These are phyloP conservation scores for Saturnispora galanensis DNA, from an alignment of 805 yeast species.

Conservation along the genomic window DNA sequence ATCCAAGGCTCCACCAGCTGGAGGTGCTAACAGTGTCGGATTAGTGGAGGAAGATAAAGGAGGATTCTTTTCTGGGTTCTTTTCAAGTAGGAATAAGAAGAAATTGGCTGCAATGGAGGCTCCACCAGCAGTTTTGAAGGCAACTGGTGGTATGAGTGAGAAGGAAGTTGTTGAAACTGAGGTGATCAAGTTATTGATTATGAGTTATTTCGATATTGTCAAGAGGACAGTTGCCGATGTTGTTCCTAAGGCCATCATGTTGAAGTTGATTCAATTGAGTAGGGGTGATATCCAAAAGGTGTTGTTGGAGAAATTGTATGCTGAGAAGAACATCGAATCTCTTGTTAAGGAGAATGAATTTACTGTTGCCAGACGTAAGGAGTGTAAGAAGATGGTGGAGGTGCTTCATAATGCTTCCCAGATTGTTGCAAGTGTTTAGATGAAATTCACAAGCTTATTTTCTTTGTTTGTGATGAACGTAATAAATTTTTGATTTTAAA, in stretches of 20 bases:
- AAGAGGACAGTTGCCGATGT: slow-evolving; percentile 89
- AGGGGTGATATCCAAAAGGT: slow-evolving; percentile 87
- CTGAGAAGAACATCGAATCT: slow-evolving; percentile 59
- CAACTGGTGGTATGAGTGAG: slow-evolving; percentile 86
- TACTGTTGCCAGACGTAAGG: slow-evolving; percentile 90
- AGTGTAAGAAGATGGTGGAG: slow-evolving; percentile 87
- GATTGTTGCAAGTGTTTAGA: slow-evolving; percentile 66
- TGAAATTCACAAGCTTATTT: neutral
- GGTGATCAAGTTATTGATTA: slow-evolving; percentile 84
- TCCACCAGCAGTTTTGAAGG: slow-evolving; percentile 91
- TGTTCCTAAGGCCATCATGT: slow-evolving; percentile 92
- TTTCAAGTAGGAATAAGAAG: slow-evolving; percentile 85
- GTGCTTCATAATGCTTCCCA: slow-evolving; percentile 83
- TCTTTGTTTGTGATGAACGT: neutral
- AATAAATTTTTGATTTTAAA: neutral
- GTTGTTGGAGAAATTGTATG: slow-evolving; percentile 76
- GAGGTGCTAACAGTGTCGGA: slow-evolving; percentile 21
- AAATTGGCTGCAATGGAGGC: slow-evolving; percentile 93
- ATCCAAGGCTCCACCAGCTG: slow-evolving; percentile 29
- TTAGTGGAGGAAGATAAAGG: slow-evolving; percentile 36
- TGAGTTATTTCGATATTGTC: slow-evolving; percentile 85
- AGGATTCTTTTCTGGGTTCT: slow-evolving; percentile 94
- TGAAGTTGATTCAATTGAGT: slow-evolving; percentile 76
- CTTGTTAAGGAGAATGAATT: slow-evolving; percentile 86
- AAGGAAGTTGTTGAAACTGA: slow-evolving; percentile 96